These are phyloP conservation scores for Lippia alba DNA, from an alignment of 305 asterid species.

Conservation along the genomic window DNA sequence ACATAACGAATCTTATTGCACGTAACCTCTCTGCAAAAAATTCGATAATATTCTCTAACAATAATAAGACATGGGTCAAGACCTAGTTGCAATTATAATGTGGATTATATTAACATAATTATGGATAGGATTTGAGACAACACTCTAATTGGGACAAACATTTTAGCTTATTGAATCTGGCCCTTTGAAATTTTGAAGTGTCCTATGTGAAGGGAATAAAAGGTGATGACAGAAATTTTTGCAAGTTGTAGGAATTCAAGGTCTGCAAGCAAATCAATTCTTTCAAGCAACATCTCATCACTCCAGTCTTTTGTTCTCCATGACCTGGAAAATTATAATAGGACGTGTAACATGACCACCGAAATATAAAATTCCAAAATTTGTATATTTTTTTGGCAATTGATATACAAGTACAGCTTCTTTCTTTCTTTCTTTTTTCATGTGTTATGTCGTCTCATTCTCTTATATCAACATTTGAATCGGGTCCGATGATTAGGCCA, in stretches of 20 bases:
- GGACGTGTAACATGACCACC: no score
- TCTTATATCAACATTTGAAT: no score
- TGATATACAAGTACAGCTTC: no score
- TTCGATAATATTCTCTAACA: neutral
- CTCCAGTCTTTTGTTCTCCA: no score
- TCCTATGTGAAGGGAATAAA: slow-evolving; percentile 29
- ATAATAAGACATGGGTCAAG: neutral
- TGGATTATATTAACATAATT: neutral
- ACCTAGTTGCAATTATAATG: neutral
- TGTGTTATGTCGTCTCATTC: no score
- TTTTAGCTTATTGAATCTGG: neutral
- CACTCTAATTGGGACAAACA: no score
- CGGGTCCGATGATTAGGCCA: no score
- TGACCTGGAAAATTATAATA: no score
- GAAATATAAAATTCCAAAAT: no score
- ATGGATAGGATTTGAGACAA: slow-evolving; percentile 5
- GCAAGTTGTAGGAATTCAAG: neutral
- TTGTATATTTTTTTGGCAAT: no score
- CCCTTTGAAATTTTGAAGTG: neutral
- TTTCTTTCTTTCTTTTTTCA: no score
- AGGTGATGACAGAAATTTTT: neutral
- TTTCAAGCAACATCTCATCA: slow-evolving; percentile 28
- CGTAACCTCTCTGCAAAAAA: neutral
- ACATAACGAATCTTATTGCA: neutral
- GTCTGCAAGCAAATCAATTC: slow-evolving; percentile 25